Evolutionary conservation across 1,284 basidiomycete species (phyloP).

Genomic region (Sanghuangporus sanghuang): DNA sequence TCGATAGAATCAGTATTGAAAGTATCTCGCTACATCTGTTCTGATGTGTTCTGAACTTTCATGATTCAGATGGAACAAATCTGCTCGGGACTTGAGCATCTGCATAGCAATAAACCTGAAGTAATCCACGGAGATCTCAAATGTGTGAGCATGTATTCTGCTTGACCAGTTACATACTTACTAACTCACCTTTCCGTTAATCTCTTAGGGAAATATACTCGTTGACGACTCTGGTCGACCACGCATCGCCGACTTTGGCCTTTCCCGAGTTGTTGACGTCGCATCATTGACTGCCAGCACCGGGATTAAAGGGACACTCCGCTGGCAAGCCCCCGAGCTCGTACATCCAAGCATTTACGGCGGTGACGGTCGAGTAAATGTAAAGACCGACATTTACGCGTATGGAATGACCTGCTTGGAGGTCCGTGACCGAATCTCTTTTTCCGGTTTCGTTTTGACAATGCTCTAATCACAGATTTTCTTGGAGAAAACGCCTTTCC

Average conservation of each 20-base stretch:
- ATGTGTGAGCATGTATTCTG: too few relatives aligned
- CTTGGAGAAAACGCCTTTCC: background rate
- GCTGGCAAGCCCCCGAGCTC: constrained; percentile 8
- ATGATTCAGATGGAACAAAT: too few relatives aligned
- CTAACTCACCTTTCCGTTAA: background rate
- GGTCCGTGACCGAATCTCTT: background rate
- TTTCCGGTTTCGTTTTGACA: background rate
- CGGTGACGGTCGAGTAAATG: too few relatives aligned
- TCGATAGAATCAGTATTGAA: background rate
- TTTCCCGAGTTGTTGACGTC: background rate
- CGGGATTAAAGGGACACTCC: background rate
- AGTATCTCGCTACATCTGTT: background rate
- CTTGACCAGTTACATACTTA: too few relatives aligned
- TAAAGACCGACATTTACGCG: background rate
- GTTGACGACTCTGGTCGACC: background rate
- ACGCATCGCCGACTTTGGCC: background rate
- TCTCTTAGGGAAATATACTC: background rate
- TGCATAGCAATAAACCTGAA: too few relatives aligned
- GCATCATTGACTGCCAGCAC: background rate
- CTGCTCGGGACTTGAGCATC: too few relatives aligned
- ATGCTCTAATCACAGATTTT: background rate
- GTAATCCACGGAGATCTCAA: too few relatives aligned
- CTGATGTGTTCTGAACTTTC: too few relatives aligned
- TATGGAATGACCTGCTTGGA: background rate
- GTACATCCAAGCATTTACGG: background rate